Base-by-base conservation (phyloP, 1,139 yeast species). In the Geotrichum restrictum region DNA sequence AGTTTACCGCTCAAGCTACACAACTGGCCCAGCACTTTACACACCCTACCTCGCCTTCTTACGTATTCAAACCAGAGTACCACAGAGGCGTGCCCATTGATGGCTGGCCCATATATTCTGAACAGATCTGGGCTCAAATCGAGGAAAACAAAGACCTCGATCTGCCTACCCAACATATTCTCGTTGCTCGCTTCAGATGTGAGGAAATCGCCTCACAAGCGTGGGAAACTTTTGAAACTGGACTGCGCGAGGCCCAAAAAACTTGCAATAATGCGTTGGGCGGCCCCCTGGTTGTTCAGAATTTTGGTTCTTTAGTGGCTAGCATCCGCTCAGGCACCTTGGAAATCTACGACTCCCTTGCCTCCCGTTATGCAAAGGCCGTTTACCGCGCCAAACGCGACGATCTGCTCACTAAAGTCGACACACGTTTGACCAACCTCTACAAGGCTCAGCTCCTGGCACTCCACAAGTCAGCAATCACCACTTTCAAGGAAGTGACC, bases 71-170 rank as follows among this genome's bases (percentile, higher is more conserved):
- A 58, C 77, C 79, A 1, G 76, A 80, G 51, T 91, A 89, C 66
- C 96, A 88, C 64, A 91, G 94, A 60, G 76, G 79, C 51, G 82
- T 93, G 48, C 98, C 98, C 5, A 77, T 93, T 49, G 98, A 93
- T 69, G 98, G 97, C 13, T 93, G 98, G 98, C 80, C 94, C 3
- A 72, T 89, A 70, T 93, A 93, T 64, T 91, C 97, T 0, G 85
- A 83, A 53, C 87, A 83, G 64, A 84, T 96, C 59, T 93, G 98
- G 98, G 84, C 86, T 49, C 96, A 89, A 68, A 93, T 93, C 63
- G 95, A 89, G 68, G 77, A 79, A 56, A 93, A 93, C 70, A 91
- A 88, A 69, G 98, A 93, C 66, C 78, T 93, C 61, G 98, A 93
- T 69, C 76, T 93, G 61, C 98, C 98, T 24, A 91, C 98, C 0